phyloP scores from a whole-genome alignment of 768 basidiomycete species.

The Lactifluus piperatus region DNA sequence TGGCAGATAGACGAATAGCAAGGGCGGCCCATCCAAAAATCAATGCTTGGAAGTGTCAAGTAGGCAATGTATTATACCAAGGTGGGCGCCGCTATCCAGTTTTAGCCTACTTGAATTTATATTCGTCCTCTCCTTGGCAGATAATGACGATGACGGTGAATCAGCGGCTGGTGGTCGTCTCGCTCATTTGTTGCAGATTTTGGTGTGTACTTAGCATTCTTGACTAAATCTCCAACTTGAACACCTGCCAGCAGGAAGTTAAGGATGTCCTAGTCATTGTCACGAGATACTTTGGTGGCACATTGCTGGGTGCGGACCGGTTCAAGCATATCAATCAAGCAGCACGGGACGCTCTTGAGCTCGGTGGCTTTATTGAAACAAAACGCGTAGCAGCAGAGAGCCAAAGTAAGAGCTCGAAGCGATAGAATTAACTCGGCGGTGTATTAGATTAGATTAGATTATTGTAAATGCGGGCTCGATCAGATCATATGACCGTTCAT shows the following conservation, averaged over 20 bases:
- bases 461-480: too few species aligned
- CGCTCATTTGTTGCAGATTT: slow-evolving; percentile 60
- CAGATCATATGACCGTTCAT: neutral
- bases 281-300: slow-evolving; percentile 90
- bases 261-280: slow-evolving; percentile 85
- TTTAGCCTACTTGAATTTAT: neutral
- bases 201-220: slow-evolving; percentile 3
- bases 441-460: too few species aligned
- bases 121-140: slow-evolving; percentile 30
- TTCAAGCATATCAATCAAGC: slow-evolving; percentile 95
- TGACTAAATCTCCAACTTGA: neutral
- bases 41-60: slow-evolving; percentile 29
- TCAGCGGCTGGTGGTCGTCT: slow-evolving; percentile 85
- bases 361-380: slow-evolving; percentile 74
- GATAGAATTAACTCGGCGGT: neutral
- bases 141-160: slow-evolving; percentile 95
- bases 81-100: slow-evolving; percentile 15
- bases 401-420: neutral
- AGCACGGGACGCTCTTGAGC: slow-evolving; percentile 81
- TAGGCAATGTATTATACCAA: slow-evolving; percentile 26
- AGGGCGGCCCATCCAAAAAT: slow-evolving; percentile 29
- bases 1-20: slow-evolving; percentile 30
- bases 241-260: slow-evolving; percentile 45
- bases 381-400: neutral
- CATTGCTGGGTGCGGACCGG: slow-evolving; percentile 80